Evolutionary conservation across 257 asterid species (phyloP).

Genomic region (Marsdenia floribunda): DNA sequence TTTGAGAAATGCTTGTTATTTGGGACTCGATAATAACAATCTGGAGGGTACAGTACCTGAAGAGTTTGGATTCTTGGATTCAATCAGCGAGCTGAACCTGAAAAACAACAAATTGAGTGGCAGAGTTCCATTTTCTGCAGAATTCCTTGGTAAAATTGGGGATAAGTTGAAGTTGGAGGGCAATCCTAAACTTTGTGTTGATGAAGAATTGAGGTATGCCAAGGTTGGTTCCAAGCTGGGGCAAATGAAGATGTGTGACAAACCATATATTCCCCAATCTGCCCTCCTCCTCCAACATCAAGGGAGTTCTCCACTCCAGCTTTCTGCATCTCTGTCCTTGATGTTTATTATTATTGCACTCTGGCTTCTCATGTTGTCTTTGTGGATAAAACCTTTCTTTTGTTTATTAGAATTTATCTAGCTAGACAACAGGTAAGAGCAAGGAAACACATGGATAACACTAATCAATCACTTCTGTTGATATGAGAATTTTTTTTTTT

Average conservation of each 20-base stretch:
- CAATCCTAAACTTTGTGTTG: slow-evolving; percentile 67
- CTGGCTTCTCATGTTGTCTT: slow-evolving; percentile 15
- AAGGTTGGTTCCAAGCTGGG: slow-evolving; percentile 35
- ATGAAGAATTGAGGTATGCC: slow-evolving; percentile 39
- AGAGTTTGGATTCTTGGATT: slow-evolving; percentile 54
- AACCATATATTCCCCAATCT: slow-evolving; percentile 31
- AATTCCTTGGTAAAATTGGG: slow-evolving; percentile 51
- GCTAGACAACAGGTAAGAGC: background rate
- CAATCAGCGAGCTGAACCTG: slow-evolving; percentile 60
- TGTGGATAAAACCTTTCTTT: slow-evolving; percentile 1
- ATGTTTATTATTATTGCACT: slow-evolving; percentile 29
- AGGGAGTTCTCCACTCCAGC: slow-evolving; percentile 24
- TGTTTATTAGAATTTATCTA: background rate
- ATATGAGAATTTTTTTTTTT: slow-evolving; percentile 23
- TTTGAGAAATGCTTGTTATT: slow-evolving; percentile 43
- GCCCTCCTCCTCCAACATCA: slow-evolving; percentile 27
- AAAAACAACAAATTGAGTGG: slow-evolving; percentile 76
- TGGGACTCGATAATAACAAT: slow-evolving; percentile 68
- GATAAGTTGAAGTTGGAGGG: slow-evolving; percentile 75
- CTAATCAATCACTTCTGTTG: slow-evolving; percentile 15
- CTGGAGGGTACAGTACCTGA: slow-evolving; percentile 65
- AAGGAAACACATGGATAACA: background rate
- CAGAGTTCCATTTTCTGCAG: slow-evolving; percentile 59
- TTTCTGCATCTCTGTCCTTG: slow-evolving; percentile 22
- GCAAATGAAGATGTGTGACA: slow-evolving; percentile 43